Base-by-base conservation (phyloP, 2,329 filamentous ascomycete genomes). In the Coniochaeta ligniaria region DNA sequence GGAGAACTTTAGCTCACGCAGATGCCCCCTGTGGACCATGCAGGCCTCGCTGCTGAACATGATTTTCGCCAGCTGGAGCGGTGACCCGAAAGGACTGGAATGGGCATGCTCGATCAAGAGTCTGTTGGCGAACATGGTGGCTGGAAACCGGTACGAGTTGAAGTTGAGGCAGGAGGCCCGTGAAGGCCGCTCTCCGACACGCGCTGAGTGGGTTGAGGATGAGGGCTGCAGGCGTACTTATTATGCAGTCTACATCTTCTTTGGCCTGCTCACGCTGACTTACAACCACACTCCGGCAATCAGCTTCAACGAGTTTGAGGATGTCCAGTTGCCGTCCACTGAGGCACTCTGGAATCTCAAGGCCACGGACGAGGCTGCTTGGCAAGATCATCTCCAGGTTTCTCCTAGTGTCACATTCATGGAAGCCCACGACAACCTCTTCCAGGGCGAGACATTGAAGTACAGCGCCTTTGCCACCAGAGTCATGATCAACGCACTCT, bases 31-130 rank as follows among this genome's bases (percentile, higher is more conserved):
- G 16, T 98, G 95, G 94, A 95, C 94, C 56, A 98, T 98, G 92
- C 95, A 99, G 74, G 92, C 91, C 73, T 96, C 93, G 3, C 80
- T 99, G 59, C 81, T 99, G 61, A 99, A 99, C 80, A 98, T 98
- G 95, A 88, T 97, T 66, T 98, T 99, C 73, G 92, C 95, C 60
- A 98, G 93, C 80, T 99, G 95, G 95, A 98, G 95, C 73, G 95
- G 95, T 69, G 95, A 98, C 71, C 90, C 95, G 38, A 98, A 70
- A 66, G 95, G 95, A 41, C 83, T 99, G 2, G 95, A 99, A 75
- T 99, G 95, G 95, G 93, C 95, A 38, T 98, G 94, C 75, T 98
- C 95, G 1, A 98, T 99, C 77, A 98, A 98, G 84, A 96, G 92
- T 80, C 82, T 98, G 43, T 85, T 99, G 57, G 94, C 94, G 66